These are phyloP conservation scores for Oldenlandia corymbosa DNA, from an alignment of 257 asterid species.

Conservation along the genomic window DNA sequence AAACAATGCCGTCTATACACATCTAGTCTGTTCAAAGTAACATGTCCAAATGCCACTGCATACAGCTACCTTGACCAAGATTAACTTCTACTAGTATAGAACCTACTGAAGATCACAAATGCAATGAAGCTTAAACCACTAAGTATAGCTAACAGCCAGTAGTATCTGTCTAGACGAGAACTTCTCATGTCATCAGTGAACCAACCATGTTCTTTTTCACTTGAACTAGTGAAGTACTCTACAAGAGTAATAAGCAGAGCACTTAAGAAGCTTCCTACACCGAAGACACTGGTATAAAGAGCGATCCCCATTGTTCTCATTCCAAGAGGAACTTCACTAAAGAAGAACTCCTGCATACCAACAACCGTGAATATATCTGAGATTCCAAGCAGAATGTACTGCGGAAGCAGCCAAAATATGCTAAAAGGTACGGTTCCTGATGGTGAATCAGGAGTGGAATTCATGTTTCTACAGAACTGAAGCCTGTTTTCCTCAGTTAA, in stretches of 20 bases:
- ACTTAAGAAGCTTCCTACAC: slow-evolving; percentile 79
- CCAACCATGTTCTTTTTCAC: slow-evolving; percentile 45
- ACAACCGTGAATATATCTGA: slow-evolving; percentile 94
- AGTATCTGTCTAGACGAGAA: slow-evolving; percentile 70
- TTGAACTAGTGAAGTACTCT: slow-evolving; percentile 47
- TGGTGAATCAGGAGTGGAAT: neutral
- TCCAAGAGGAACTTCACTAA: slow-evolving; percentile 63
- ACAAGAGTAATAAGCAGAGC: slow-evolving; percentile 53
- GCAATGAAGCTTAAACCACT: slow-evolving; percentile 45
- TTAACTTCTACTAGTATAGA: slow-evolving; percentile 26
- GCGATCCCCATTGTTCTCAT: slow-evolving; percentile 94
- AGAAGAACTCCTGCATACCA: slow-evolving; percentile 95
- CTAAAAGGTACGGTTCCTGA: slow-evolving; percentile 40
- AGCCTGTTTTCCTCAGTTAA: slow-evolving; percentile 53
- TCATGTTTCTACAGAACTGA: slow-evolving; percentile 14
- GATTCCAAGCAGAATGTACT: slow-evolving; percentile 71
- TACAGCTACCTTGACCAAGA: too few species aligned
- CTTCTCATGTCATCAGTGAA: slow-evolving; percentile 61
- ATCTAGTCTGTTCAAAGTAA: too few species aligned
- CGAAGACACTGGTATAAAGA: slow-evolving; percentile 81
- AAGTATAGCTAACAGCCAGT: slow-evolving; percentile 59
- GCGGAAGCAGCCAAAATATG: slow-evolving; percentile 89
- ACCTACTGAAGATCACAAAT: slow-evolving; percentile 46
- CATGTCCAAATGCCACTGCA: too few species aligned
- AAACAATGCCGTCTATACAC: too few species aligned